These are phyloP conservation scores for Beta vulgaris DNA, from an alignment of 148 eudicot genomes.

Conservation along the genomic window DNA sequence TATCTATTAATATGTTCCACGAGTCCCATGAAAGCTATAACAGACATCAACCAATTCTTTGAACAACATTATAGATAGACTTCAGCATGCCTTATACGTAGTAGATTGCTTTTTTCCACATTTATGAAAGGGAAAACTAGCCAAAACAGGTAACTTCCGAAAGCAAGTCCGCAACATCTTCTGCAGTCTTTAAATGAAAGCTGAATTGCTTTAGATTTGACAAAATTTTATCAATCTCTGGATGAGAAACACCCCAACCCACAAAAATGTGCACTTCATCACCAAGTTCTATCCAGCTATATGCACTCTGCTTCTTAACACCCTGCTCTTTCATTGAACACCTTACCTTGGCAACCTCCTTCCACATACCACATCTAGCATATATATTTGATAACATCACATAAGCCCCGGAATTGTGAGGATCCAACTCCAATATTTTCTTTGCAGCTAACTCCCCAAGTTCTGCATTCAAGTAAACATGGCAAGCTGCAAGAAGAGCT, in stretches of 20 bases:
- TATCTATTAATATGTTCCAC: not conserved
- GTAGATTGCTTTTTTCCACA: not conserved
- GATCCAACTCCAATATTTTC: slow-evolving; percentile 35
- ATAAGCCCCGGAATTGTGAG: slow-evolving; percentile 37
- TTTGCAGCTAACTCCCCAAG: slow-evolving; percentile 41
- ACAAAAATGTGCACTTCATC: slow-evolving; percentile 30
- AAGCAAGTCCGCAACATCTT: slow-evolving; percentile 13
- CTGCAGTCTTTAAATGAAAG: slow-evolving; percentile 25
- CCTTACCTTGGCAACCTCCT: slow-evolving; percentile 36
- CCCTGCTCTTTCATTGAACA: slow-evolving; percentile 35
- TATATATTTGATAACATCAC: slow-evolving; percentile 41
- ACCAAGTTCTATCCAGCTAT: slow-evolving; percentile 40
- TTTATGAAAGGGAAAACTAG: not conserved
- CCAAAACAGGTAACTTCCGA: slow-evolving; percentile 7
- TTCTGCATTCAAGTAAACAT: slow-evolving; percentile 33
- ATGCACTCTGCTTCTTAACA: slow-evolving; percentile 35
- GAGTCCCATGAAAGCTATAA: not conserved
- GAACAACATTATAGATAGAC: not conserved
- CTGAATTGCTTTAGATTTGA: slow-evolving; percentile 27
- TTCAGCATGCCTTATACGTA: not conserved
- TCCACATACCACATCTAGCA: slow-evolving; percentile 44
- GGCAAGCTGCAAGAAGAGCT: slow-evolving; percentile 49
- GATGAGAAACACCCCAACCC: slow-evolving; percentile 36
- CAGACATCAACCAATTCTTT: not conserved
- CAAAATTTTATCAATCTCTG: slow-evolving; percentile 30